Evolutionary conservation across 345 rosid species (phyloP).

Genomic region (Euphorbia tirucalli): DNA sequence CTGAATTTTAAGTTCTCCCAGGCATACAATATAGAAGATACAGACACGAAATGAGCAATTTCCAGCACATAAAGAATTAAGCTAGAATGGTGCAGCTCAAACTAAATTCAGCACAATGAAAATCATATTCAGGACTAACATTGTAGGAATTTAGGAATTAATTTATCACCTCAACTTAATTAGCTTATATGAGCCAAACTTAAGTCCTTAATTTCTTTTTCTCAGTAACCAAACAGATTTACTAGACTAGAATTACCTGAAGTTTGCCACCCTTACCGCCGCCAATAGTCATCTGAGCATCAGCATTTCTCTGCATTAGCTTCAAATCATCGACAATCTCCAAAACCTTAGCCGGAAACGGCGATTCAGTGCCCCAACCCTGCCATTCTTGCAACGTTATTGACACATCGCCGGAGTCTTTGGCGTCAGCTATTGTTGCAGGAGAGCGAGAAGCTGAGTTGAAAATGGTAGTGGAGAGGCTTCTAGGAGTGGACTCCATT

Average conservation of each 20-base stretch:
- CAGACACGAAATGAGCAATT: not conserved
- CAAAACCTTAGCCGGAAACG: slow-evolving; percentile 59
- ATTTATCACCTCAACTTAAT: not conserved
- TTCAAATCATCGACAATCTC: slow-evolving; percentile 69
- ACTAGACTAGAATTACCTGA: slow-evolving; percentile 41
- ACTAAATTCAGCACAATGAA: not conserved
- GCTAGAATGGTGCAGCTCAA: not conserved
- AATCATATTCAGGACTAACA: no score
- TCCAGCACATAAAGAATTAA: not conserved
- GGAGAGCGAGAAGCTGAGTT: slow-evolving; percentile 43
- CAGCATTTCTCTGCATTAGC: slow-evolving; percentile 52
- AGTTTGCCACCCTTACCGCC: slow-evolving; percentile 82
- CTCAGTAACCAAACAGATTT: slow-evolving; percentile 2
- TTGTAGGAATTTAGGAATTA: no score
- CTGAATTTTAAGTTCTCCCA: slow-evolving; percentile 65
- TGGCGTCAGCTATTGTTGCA: slow-evolving; percentile 21
- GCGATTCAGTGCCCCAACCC: slow-evolving; percentile 73
- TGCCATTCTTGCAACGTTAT: slow-evolving; percentile 68
- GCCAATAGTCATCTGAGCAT: slow-evolving; percentile 68
- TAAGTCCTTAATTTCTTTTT: not conserved
- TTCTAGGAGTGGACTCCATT: slow-evolving; percentile 28
- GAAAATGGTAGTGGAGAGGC: slow-evolving; percentile 21
- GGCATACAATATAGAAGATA: slow-evolving; percentile 3
- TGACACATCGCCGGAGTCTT: slow-evolving; percentile 26
- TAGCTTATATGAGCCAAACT: not conserved